Conservation (phyloP, 164 flowering plant species). For the Piper longum region DNA sequence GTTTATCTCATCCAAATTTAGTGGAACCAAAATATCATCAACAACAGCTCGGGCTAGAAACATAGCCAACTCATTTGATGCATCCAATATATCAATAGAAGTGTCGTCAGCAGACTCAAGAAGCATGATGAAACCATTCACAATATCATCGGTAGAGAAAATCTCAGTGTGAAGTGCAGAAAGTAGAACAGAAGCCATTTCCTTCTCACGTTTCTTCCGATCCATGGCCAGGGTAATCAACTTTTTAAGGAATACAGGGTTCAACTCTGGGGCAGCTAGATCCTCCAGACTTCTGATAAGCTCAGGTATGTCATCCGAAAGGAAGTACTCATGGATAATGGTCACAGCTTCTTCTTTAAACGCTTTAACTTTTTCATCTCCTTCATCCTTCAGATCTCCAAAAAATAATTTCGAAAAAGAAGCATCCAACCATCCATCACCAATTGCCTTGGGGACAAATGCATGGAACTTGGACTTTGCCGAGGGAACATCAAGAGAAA, state of each 20-base stretch:
- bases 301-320: constrained; percentile 93
- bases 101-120: constrained; percentile 94
- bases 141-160: constrained; percentile 84
- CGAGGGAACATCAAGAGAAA: constrained; percentile 86
- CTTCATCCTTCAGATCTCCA: constrained; percentile 24
- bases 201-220: constrained; percentile 90
- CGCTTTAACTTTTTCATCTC: constrained; percentile 33
- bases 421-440: constrained; percentile 89
- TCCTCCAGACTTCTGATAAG: constrained; percentile 82
- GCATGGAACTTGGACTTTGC: constrained; percentile 58
- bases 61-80: constrained; percentile 82
- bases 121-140: constrained; percentile 79
- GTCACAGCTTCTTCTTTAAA: constrained; percentile 74
- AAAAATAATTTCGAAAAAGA: constrained; percentile 34
- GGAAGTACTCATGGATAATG: constrained; percentile 87
- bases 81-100: constrained; percentile 84
- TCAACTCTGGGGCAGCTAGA: constrained; percentile 55
- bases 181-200: constrained; percentile 92
- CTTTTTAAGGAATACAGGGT: constrained; percentile 80
- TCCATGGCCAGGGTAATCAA: constrained; percentile 94
- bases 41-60: constrained; percentile 92
- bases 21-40: constrained; percentile 87
- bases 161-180: constrained; percentile 83
- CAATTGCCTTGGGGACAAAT: constrained; percentile 53
- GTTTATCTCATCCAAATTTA: constrained; percentile 74